phyloP scores from a whole-genome alignment of 2,329 filamentous ascomycete genomes.

The Cercospora zeae-maydis region DNA sequence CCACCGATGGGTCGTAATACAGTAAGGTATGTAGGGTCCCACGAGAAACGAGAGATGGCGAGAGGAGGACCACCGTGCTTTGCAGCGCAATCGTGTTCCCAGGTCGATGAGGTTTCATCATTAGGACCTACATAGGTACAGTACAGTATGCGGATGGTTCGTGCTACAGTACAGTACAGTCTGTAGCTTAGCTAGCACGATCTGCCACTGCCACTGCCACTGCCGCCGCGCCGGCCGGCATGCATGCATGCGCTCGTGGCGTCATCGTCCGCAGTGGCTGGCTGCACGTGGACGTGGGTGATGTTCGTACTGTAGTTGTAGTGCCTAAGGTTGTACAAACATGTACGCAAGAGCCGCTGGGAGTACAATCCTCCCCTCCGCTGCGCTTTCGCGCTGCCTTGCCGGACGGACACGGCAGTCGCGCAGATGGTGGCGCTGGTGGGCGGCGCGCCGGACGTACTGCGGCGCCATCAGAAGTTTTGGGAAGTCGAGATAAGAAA shows the following conservation, averaged over 20 bases:
- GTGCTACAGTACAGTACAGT: background rate
- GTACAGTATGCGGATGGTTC: no score
- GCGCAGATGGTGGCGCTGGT: no score
- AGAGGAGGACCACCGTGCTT: background rate
- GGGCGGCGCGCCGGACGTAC: background rate
- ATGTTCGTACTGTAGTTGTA: no score
- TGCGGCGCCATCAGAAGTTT: background rate
- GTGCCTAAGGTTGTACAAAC: no score
- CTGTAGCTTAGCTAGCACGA: constrained; percentile 2
- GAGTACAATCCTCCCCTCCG: no score
- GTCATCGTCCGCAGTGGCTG: background rate
- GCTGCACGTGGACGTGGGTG: no score
- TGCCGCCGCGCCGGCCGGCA: background rate
- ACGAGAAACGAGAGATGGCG: background rate
- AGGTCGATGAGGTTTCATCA: background rate
- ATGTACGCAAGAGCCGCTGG: no score
- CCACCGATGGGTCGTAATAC: constrained; percentile 38
- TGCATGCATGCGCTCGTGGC: background rate
- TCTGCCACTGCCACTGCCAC: background rate
- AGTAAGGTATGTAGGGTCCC: no score
- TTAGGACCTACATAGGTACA: no score
- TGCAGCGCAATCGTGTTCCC: background rate
- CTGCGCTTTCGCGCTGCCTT: no score
- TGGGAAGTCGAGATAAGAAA: background rate
- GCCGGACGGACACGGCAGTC: no score